Base-by-base conservation (phyloP, 371 early-diverging fungal species). In the Actinomucor elegans region DNA sequence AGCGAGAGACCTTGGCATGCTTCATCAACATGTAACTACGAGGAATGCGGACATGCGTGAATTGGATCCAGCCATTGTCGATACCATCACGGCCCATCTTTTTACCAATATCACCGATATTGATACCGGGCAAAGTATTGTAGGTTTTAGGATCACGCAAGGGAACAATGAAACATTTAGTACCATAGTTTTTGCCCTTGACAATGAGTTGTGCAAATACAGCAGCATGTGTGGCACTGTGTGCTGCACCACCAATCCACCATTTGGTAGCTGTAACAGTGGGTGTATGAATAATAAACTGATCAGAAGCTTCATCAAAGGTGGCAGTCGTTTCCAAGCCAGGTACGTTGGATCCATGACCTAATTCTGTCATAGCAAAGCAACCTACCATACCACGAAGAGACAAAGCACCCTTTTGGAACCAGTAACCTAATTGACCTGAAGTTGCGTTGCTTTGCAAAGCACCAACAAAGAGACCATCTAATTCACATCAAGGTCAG, bases 231-330 rank as follows among this genome's bases (percentile, higher is more conserved):
- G 93, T 91, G 38, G 94, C 93, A 17, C 87, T 82, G 59, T 91
- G 88, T 12, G 80, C 91, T 7, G 91, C 90, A 52, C 96, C 96
- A 55, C 97, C 97, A 62, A 96, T 93, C 97, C 97, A 97, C 96
- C 95, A 96, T 78, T 64, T 96, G 52, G 95, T 92, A 23, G 96
- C 88, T 8, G 94, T 93, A 31, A 95, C 57, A 9, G 88, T 82
- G 9, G 96, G 96, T 9, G 96, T 92, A 66, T 96, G 93, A 52
- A 96, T 88, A 49, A 92, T 70, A 54, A 91, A 96, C 69, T 93
- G 89, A 59, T 94, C 92, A 5, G 90, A 66, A 17, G 81, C 82
- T 53, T 85, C 86, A 64, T 92, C 90, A 67, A 88, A 92, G 7
- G 95, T 96, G 17, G 96, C 96, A 4, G 91, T 93, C 12, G 97